Percentiles rank a stretch among this genome's conserved stretches.
These are phyloP conservation scores for Buxus sempervirens DNA, from an alignment of 164 flowering plant species.

Conservation along the genomic window DNA sequence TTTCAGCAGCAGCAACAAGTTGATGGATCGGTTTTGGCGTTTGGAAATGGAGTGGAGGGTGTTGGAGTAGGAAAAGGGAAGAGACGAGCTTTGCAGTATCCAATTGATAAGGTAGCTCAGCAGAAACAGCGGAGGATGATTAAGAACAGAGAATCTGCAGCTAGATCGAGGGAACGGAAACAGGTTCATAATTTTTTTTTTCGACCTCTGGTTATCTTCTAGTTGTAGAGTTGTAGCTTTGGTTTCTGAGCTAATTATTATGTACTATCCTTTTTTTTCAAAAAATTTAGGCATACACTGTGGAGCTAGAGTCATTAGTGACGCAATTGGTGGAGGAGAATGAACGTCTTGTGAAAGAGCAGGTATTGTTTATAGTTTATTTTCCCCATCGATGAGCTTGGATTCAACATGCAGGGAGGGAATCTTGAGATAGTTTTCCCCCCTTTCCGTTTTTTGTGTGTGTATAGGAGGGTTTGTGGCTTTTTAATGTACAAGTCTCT, in stretches of 20 bases:
- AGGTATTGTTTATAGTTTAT: conserved; percentile 36
- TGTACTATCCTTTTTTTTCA: not conserved
- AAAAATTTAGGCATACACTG: conserved; percentile 60
- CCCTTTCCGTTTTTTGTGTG: not conserved
- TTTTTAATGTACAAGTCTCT: not conserved
- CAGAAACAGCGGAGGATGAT: conserved; percentile 82
- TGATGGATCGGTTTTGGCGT: conserved; percentile 38
- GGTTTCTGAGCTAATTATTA: not conserved
- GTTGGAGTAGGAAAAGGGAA: conserved; percentile 34
- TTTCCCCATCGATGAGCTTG: not conserved
- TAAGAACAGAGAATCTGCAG: conserved; percentile 77
- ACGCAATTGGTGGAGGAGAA: conserved; percentile 68
- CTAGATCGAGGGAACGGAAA: conserved; percentile 74
- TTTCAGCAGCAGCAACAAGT: conserved; percentile 24
- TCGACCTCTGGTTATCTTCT: not conserved
- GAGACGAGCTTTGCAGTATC: conserved; percentile 36
- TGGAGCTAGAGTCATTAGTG: conserved; percentile 64
- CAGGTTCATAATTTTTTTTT: conserved; percentile 34
- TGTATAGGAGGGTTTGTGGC: not conserved
- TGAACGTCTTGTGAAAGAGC: conserved; percentile 51
- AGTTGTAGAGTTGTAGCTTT: not conserved
- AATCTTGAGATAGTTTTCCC: not conserved
- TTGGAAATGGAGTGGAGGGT: conserved; percentile 43
- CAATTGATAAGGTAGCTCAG: conserved; percentile 59
- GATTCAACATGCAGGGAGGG: not conserved